Base-by-base conservation (phyloP, 495 filamentous ascomycete genomes). In the Pyrenopolyporus hunteri region DNA sequence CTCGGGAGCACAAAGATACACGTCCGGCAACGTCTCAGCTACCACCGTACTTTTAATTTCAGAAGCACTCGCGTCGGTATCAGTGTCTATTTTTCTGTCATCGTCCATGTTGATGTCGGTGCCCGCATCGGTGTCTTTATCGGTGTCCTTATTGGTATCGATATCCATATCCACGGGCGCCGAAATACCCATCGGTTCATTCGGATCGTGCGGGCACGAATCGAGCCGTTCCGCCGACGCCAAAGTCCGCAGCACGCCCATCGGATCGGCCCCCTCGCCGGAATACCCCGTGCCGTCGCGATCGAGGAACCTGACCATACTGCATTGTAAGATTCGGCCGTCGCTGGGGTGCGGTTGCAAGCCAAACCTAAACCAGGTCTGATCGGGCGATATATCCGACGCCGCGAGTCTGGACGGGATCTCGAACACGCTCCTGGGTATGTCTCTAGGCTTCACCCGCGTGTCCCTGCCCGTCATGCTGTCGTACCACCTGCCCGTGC, bases 151-250 rank as follows among this genome's bases (percentile, higher is more conserved):
- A 3, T 26, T 28, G 1, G 3, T 16, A 1, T 29, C 14, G 6
- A 50, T 9, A 11, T 51, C 19, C 13, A n/a, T n/a, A n/a, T n/a
- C n/a, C n/a, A n/a, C n/a, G n/a, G n/a, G n/a, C n/a, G n/a, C n/a
- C n/a, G n/a, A n/a, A n/a, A n/a, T n/a, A n/a, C n/a, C n/a, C n/a
- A 29, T 33, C 0, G 36, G 5, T 4, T 45, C 11, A 8, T 44
- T 13, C 10, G 31, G 23, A 7, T 28, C 2, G n/a, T 60, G 57
- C 7, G 42, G 25, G 11, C 57, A 61, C 14, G 7, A 11, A n/a
- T 25, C 33, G 19, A 61, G 42, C 3, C 25, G 33, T 19, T 61
- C 49, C 11, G 57, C 49, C 3, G 57, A 48, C 1, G 57, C 48
- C 0, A 61, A 33, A 7, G 16, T 28, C 13, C 35, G 47, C 13